Evolutionary conservation across 192 early-diverging fungal species (phyloP), one percentile per base, ranked within the genome.

Genomic region (Backusella tuberculispora): DNA sequence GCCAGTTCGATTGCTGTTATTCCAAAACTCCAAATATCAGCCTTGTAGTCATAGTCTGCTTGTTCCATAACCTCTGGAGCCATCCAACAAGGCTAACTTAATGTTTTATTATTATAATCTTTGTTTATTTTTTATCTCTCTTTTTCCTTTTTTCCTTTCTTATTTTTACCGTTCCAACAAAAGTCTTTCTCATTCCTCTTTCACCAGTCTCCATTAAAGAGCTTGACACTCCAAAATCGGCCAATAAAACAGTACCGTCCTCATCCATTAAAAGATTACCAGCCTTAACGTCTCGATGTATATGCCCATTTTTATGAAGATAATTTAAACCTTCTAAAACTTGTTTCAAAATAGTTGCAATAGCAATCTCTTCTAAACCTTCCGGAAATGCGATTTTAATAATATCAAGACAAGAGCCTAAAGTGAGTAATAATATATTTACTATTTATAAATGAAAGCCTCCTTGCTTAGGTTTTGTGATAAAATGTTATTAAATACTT

Each of bases 1-100:
- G 95, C 93, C 14, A 96, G 79, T 76, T 96, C 95, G 41, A 96
- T 83, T 0, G 93, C 89, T 8, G 95, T 96, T 47, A 96, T 96
- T 37, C 95, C 95, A 85, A 96, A 95, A 67, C 88, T 90, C 95
- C 95, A 96, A 50, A 96, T 95, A 78, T 96, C 95, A 2, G 94
- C 95, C 73, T 95, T 95, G 79, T 89, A 95, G 75, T 95, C 91
- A 83, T 96, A 95, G 1, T 90, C 93, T 10, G 88, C 87, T 74
- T 96, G 95, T 69, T 96, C 92, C 95, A 96, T 96, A 12, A 96
- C 94, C 76, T 96, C 88, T 5, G 94, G 88, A 34, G 90, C 88
- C 88, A 92, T 88, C 86, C 86, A 89, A 73, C 88, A 89, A 24
- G 88, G 88, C 73, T 82, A 38, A 46, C 42, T 10, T 42, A 34